Evolutionary conservation across 108 stramenopile genomes (phyloP).

Genomic region (Chaetoceros tenuissimus): DNA sequence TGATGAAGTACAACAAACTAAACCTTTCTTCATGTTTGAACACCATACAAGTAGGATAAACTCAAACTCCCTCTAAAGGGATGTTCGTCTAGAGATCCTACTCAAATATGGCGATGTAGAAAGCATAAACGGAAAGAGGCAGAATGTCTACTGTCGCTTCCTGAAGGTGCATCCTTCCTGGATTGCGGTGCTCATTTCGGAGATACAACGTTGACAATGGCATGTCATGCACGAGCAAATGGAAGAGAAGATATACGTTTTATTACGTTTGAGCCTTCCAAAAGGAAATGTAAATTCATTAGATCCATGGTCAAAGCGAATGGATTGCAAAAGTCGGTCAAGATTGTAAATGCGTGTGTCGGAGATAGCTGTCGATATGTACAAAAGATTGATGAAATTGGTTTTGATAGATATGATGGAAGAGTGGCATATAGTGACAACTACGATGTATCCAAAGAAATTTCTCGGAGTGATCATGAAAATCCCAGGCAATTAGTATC

Average conservation of each 20-base stretch:
- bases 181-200: conserved; percentile 28
- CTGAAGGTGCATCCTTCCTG: conserved; percentile 16
- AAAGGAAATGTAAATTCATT: not conserved
- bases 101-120: conserved; percentile 22
- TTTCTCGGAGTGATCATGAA: too few relatives aligned
- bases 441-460: not conserved
- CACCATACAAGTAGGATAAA: not conserved
- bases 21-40: not conserved
- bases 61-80: not conserved
- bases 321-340: not conserved
- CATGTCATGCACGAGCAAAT: conserved; percentile 16
- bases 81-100: not conserved
- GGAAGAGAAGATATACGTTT: conserved; percentile 18
- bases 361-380: not conserved
- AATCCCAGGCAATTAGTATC: too few relatives aligned
- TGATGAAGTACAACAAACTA: too few relatives aligned
- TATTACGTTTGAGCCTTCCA: conserved; percentile 19
- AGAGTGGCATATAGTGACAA: not conserved
- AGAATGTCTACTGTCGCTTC: conserved; percentile 15
- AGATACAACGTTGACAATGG: conserved; percentile 27
- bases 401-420: not conserved
- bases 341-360: not conserved
- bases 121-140: conserved; percentile 26
- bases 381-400: not conserved
- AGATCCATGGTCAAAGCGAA: not conserved